phyloP scores from a whole-genome alignment of 139 green algal genomes.

The Chlorella sp. region DNA sequence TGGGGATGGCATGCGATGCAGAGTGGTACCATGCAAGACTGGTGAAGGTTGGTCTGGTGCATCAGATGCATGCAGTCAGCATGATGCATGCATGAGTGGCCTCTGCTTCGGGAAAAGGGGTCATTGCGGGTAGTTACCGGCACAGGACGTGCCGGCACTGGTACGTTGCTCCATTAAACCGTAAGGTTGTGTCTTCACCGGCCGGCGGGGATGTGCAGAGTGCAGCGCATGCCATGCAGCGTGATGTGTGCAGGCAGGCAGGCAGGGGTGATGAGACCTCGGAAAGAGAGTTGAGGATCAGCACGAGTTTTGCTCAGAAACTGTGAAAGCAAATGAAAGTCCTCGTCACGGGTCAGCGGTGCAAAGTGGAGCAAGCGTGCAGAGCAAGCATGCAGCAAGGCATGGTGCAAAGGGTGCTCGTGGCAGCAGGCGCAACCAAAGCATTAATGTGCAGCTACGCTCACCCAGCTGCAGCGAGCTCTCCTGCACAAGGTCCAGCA shows the following conservation, averaged over 20 bases:
- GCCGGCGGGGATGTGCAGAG: background rate
- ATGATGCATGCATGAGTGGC: background rate
- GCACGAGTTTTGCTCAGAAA: conserved; percentile 60
- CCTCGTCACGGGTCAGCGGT: conserved; percentile 37
- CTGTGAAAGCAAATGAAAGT: conserved; percentile 67
- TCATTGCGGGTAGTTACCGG: conserved; percentile 30
- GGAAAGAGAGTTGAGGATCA: conserved; percentile 19
- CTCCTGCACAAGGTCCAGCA: conserved; percentile 83
- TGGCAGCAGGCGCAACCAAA: too few relatives aligned
- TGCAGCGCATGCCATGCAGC: background rate
- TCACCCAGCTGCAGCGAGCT: conserved; percentile 54
- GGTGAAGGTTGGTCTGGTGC: background rate
- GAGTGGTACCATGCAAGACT: too few relatives aligned
- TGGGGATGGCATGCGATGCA: background rate
- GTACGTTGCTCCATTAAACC: conserved; percentile 22
- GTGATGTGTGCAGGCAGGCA: background rate
- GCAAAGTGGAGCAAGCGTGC: too few relatives aligned
- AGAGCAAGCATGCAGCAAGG: background rate
- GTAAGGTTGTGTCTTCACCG: conserved; percentile 26
- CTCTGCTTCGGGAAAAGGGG: conserved; percentile 48
- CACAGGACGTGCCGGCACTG: conserved; percentile 25
- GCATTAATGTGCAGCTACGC: background rate
- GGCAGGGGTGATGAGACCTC: background rate
- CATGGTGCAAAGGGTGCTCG: background rate
- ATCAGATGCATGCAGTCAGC: background rate